Percentiles rank a stretch among this genome's conserved stretches.
These are phyloP conservation scores for Zygosaccharomyces bisporus DNA, from an alignment of 805 yeast species.

Conservation along the genomic window DNA sequence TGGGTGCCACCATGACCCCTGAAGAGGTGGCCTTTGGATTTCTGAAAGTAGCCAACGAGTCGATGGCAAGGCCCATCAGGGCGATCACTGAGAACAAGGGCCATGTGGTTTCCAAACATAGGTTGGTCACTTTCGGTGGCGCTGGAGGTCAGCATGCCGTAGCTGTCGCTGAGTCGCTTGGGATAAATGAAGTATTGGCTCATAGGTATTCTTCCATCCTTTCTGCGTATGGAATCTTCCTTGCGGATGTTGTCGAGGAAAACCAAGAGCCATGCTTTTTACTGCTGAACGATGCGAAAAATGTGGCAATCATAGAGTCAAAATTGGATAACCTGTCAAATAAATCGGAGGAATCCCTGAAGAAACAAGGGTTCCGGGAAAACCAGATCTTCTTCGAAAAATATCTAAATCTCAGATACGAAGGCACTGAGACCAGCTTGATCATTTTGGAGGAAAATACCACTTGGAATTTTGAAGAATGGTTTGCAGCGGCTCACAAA, in stretches of 20 bases:
- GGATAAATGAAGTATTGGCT: constrained; percentile 63
- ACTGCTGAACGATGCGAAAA: constrained; percentile 34
- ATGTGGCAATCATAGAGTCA: constrained; percentile 37
- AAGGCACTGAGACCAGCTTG: constrained; percentile 85
- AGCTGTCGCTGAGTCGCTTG: constrained; percentile 67
- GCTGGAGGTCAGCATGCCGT: constrained; percentile 92
- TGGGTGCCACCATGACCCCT: constrained; percentile 42
- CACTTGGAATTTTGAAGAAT: constrained; percentile 34
- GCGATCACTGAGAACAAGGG: constrained; percentile 85
- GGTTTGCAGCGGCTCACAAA: constrained; percentile 54
- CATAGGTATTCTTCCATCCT: constrained; percentile 80
- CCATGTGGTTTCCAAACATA: constrained; percentile 57
- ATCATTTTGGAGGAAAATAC: constrained; percentile 49
- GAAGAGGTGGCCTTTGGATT: constrained; percentile 80
- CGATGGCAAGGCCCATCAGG: constrained; percentile 89
- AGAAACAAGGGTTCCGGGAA: constrained; percentile 51
- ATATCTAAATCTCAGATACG: constrained; percentile 72
- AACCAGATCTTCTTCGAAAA: constrained; percentile 52
- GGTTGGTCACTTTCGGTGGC: constrained; percentile 83
- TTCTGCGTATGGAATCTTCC: constrained; percentile 83
- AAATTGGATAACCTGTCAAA: constrained; percentile 45
- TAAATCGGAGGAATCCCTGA: constrained; percentile 42
- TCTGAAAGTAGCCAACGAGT: constrained; percentile 75
- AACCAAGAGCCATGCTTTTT: constrained; percentile 67
- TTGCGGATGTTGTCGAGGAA: constrained; percentile 82